Base-by-base conservation (phyloP, 805 yeast genomes). In the Saccharomycopsis selenospora region DNA sequence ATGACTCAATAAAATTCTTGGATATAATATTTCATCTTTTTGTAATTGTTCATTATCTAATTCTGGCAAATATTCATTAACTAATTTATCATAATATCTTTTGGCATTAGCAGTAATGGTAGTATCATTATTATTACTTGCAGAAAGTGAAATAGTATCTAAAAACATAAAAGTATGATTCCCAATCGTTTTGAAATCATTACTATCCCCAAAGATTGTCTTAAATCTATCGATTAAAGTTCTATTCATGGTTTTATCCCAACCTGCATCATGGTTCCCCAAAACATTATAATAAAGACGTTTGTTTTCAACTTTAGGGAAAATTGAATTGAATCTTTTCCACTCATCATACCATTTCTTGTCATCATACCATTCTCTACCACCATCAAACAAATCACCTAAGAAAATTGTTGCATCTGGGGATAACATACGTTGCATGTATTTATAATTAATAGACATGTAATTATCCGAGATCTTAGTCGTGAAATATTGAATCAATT, bases 261-360 rank as follows among this genome's bases (percentile, higher is more conserved):
- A 91, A 0, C 99, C 99, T 55, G 95, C 87, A 61, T 93, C 99
- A 62, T 93, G 99, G 61, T 93, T 93, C 1, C 99, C 99, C 0
- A 46, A 27, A 14, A 41, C 45, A 51, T 47, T 61, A 57, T 42
- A 53, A 27, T 27, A 76, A 57, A n/a, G 72, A 66, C 69, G 68
- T 62, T 17, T 70, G 47, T 70, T 65, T n/a, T 72, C 66, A 48
- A 71, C 71, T 51, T 69, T 66, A 4, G 84, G 82, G 63, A 85
- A 91, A 3, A 93, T 76, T 1, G 62, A 54, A 54, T 77, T 73
- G 63, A 85, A 93, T 46, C 99, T 68, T 18, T 63, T 59, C 57
- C 73, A 81, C 63, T 93, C 98, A 11, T 70, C 66, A 47, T 76
- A 65, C 95, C 96, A 88, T 7, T 55, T 60, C 20, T 72, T 68